Base-by-base conservation (phyloP, 306 rosid genomes). In the Prunus davidiana region DNA sequence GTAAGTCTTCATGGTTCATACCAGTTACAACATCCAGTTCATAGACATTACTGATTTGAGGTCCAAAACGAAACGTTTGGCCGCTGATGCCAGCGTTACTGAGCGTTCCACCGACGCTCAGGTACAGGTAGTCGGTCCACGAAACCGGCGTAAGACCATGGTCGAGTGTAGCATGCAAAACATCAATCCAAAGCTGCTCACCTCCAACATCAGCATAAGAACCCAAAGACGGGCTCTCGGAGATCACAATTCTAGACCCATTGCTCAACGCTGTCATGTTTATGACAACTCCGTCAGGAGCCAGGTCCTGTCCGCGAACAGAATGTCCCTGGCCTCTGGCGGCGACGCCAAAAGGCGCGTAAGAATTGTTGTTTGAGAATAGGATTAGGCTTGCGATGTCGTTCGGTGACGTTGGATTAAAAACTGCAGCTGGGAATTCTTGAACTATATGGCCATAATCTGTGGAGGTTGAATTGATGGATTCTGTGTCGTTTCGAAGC, bases 71-170 rank as follows among this genome's bases (percentile, higher is more conserved):
- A 63, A 90, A 90, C 16, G 93, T 58, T 60, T 92, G 98, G n/a
- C 98, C 98, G 52, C 98, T 88, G 4, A 95, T 88, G 12, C 98
- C 97, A 15, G 98, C 98, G 57, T 92, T 92, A 19, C 96, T 92
- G 67, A 95, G 89, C 3, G 97, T 95, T 22, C 98, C 98, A 12
- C 96, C 98, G 27, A 90, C 92, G 2, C 88, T 89, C 27, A 96
- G 49, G 71, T 66, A 79, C 83, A 96, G 82, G 49, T 92, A 96
- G 43, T 96, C 97, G 24, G 93, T 88, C 99, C 96, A 96, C 5
- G 97, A 87, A 2, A 83, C 83, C 0, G 97, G 98, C 0, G 97
- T 60, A 1, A 89, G 81, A 0, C 97, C 96, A 61, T 24, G 61
- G 13, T 76, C 61, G 6, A 86, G 83, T 2, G 91, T 74, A 38